Conservation (phyloP, 1,139 yeast species). For the Kodamaea fungicola region DNA sequence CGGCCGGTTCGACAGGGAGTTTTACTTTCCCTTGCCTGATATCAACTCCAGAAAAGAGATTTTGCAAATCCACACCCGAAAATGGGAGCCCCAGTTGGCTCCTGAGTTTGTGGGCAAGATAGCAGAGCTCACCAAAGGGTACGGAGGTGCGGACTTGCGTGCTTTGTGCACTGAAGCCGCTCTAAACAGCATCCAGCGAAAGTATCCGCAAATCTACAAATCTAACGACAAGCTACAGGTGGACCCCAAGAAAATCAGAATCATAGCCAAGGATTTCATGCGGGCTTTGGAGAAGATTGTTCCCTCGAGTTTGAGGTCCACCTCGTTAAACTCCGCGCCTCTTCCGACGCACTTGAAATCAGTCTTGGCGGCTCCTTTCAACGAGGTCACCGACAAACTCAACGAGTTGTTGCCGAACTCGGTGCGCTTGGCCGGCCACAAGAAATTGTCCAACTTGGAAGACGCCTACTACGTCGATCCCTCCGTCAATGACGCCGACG, state of each 20-base stretch:
- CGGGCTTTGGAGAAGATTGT: constrained; percentile 80
- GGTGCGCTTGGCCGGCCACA: constrained; percentile 26
- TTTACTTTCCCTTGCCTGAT: constrained; percentile 93
- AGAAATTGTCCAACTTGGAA: constrained; percentile 57
- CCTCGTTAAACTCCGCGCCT: constrained; percentile 72
- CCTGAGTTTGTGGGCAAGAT: constrained; percentile 59
- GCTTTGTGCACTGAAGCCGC: constrained; percentile 97
- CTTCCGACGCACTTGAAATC: constrained; percentile 73
- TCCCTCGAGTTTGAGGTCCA: constrained; percentile 88
- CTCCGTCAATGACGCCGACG: constrained; percentile 52
- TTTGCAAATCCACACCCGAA: constrained; percentile 76
- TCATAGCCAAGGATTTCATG: constrained; percentile 85
- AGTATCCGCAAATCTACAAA: constrained; percentile 88
- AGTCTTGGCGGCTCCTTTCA: constrained; percentile 50
- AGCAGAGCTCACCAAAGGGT: constrained; percentile 86
- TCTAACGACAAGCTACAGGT: constrained; percentile 72
- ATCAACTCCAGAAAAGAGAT: constrained; percentile 74
- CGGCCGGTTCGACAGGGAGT: constrained; percentile 96
- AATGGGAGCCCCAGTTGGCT: constrained; percentile 77
- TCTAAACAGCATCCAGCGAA: constrained; percentile 82
- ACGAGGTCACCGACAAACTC: constrained; percentile 45
- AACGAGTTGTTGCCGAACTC: constrained; percentile 63
- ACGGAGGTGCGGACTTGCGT: constrained; percentile 96
- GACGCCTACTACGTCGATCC: constrained; percentile 69
- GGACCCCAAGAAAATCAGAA: constrained; percentile 68